Base-by-base conservation (phyloP, 768 basidiomycete genomes). In the Leccinellum albellum region DNA sequence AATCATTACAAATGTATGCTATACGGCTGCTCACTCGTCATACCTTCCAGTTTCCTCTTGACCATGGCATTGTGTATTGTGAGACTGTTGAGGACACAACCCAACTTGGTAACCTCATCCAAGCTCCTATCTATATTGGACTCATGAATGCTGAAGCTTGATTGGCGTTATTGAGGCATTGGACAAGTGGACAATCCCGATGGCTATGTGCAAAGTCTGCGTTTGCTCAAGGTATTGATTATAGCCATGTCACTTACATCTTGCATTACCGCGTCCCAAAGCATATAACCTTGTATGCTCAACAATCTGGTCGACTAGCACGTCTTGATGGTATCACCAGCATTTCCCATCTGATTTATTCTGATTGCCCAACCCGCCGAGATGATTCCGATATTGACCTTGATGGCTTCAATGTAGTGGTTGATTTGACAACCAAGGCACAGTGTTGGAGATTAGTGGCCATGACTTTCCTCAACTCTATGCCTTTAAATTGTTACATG, bases 201-300 rank as follows among this genome's bases (percentile, higher is more conserved):
- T 59, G 58, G 58, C 32, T 55, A n/a, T 59, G 45, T 42, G 55
- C 58, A 0, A 59, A 37, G 5, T 59, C 46, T 0, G 45, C 55
- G 0, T 59, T 59, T 23, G 55, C 58, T 1, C 58, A 59, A 20
- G 58, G 58, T 6, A 52, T 56, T 24, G 45, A 56, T 9, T 59
- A 59, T 1, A 7, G 58, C 0, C 44, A 56, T 20, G 33, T 59
- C 1, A 52, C 55, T 6, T 56, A 56, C 15, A 50, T 59, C 4
- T 3, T 59, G 3, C 58, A 56, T n/a, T 56, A 29, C n/a, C 32
- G 44, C 0, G 33, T 59, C 1, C 54, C 50, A 0, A 59, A 59
- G 58, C 58, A 59, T 12, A 51, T 47, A 7, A 59, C 42, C 0
- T 33, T 59, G 0, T 6, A 59, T 6, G 49, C 58, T 15, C 54